Evolutionary conservation across 2,329 filamentous ascomycete genomes (phyloP).

Genomic region (Pestalotiopsis sp.): DNA sequence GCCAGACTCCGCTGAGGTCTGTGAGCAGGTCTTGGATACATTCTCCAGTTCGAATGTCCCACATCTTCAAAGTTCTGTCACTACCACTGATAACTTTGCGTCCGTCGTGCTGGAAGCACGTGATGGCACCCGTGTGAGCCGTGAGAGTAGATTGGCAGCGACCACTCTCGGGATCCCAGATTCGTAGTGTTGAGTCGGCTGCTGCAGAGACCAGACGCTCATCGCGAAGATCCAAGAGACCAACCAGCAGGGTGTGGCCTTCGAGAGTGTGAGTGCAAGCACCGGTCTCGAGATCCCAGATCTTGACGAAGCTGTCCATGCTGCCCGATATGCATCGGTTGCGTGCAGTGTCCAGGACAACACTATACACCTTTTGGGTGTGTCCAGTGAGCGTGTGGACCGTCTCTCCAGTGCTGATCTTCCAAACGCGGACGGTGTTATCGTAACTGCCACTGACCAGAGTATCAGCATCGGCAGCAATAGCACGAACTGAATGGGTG

Average conservation of each 20-base stretch:
- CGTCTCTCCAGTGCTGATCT: slow-evolving; percentile 91
- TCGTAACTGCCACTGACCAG: slow-evolving; percentile 98
- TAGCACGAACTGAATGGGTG: slow-evolving; percentile 90
- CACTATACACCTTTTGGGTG: slow-evolving; percentile 92
- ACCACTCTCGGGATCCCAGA: slow-evolving; percentile 95
- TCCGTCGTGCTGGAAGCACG: slow-evolving; percentile 96
- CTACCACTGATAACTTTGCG: slow-evolving; percentile 97
- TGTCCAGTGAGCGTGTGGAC: slow-evolving; percentile 85
- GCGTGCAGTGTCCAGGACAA: slow-evolving; percentile 87
- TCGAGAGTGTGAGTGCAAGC: slow-evolving; percentile 86
- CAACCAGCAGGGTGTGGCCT: slow-evolving; percentile 89
- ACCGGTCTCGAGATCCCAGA: slow-evolving; percentile 92
- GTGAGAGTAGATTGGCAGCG: slow-evolving; percentile 88
- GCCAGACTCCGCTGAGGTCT: slow-evolving; percentile 96
- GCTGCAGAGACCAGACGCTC: slow-evolving; percentile 93
- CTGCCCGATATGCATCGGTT: slow-evolving; percentile 97
- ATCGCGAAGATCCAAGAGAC: slow-evolving; percentile 84
- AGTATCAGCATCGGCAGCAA: slow-evolving; percentile 91
- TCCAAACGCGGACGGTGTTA: slow-evolving; percentile 93
- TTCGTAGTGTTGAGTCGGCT: slow-evolving; percentile 90
- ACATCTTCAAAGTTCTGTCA: slow-evolving; percentile 97
- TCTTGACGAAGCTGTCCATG: slow-evolving; percentile 98
- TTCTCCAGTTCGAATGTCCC: slow-evolving; percentile 91
- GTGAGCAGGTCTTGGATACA: slow-evolving; percentile 92
- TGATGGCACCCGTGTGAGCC: slow-evolving; percentile 95